Percentiles rank a stretch among this genome's conserved stretches.
phyloP scores from a whole-genome alignment of 2,329 filamentous ascomycete species.

The Coniella lustricola region DNA sequence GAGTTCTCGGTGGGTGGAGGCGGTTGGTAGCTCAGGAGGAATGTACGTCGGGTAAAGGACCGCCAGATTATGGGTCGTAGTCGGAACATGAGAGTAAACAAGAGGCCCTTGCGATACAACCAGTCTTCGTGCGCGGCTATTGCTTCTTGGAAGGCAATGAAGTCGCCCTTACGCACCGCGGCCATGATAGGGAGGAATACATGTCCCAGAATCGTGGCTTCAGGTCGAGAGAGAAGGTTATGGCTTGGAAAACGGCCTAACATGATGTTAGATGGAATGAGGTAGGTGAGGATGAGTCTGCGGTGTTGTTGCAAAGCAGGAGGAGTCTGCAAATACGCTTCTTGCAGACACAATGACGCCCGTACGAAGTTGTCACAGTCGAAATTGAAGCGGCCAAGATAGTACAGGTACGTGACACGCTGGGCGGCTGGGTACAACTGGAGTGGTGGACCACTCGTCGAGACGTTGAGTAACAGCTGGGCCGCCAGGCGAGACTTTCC shows the following conservation, averaged over 20 bases:
- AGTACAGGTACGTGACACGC: conserved; percentile 88
- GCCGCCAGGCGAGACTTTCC: conserved; percentile 76
- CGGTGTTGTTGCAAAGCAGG: conserved; percentile 62
- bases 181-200: conserved; percentile 68
- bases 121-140: conserved; percentile 60
- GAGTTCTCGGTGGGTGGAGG: conserved; percentile 44
- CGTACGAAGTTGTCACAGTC: conserved; percentile 76
- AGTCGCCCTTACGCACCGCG: conserved; percentile 67
- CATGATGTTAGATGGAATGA: conserved; percentile 76
- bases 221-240: conserved; percentile 59
- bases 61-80: conserved; percentile 81
- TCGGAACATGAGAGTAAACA: conserved; percentile 68
- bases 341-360: conserved; percentile 66
- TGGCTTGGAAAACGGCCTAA: conserved; percentile 74
- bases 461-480: conserved; percentile 85
- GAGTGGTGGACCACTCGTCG: conserved; percentile 73
- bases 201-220: conserved; percentile 56
- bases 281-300: conserved; percentile 71
- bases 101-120: conserved; percentile 68
- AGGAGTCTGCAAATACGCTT: conserved; percentile 68
- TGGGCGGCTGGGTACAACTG: conserved; percentile 77
- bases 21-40: conserved; percentile 69
- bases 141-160: conserved; percentile 64
- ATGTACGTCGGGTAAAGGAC: conserved; percentile 69
- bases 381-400: conserved; percentile 85